Evolutionary conservation across 1,284 basidiomycete species (phyloP).

Genomic region (Cryptococcus amylolentus): DNA sequence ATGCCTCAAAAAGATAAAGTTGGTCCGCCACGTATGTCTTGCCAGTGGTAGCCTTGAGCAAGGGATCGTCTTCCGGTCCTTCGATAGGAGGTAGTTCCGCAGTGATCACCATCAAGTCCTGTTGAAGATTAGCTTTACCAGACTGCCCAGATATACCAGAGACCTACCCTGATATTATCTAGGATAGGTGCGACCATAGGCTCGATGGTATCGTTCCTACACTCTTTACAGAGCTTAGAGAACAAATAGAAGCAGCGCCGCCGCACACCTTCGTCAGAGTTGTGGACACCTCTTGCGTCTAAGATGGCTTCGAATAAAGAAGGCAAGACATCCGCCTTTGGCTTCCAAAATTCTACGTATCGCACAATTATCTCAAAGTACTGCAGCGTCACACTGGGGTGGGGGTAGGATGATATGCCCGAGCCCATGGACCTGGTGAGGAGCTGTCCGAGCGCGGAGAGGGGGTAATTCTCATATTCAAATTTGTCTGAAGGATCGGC

Average conservation of each 20-base stretch:
- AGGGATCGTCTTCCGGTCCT: conserved; percentile 54
- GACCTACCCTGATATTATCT: conserved; percentile 61
- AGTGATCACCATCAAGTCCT: conserved; percentile 54
- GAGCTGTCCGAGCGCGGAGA: conserved; percentile 89
- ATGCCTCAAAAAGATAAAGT: conserved; percentile 90
- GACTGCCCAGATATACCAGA: not conserved
- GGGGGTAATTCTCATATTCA: conserved; percentile 77
- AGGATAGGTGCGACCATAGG: conserved; percentile 70
- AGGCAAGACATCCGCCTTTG: conserved; percentile 78
- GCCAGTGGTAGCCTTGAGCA: conserved; percentile 74
- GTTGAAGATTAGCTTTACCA: conserved; percentile 6
- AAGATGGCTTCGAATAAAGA: conserved; percentile 87
- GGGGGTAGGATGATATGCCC: conserved; percentile 76
- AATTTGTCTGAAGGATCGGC: conserved; percentile 59
- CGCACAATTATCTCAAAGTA: conserved; percentile 91
- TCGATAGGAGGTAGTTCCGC: conserved; percentile 49
- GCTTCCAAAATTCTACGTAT: conserved; percentile 95
- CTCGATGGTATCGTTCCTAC: conserved; percentile 70
- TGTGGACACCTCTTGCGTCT: conserved; percentile 83
- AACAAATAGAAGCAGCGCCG: conserved; percentile 89
- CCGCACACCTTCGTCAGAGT: conserved; percentile 66
- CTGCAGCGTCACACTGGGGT: conserved; percentile 83
- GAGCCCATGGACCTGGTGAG: conserved; percentile 79
- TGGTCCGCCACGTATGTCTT: conserved; percentile 75
- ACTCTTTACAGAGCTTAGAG: conserved; percentile 85